A percentile compares a stretch with the other conserved stretches of the same genome.
Conservation (phyloP, 116 monocot genomes). For the Cymodocea nodosa region DNA sequence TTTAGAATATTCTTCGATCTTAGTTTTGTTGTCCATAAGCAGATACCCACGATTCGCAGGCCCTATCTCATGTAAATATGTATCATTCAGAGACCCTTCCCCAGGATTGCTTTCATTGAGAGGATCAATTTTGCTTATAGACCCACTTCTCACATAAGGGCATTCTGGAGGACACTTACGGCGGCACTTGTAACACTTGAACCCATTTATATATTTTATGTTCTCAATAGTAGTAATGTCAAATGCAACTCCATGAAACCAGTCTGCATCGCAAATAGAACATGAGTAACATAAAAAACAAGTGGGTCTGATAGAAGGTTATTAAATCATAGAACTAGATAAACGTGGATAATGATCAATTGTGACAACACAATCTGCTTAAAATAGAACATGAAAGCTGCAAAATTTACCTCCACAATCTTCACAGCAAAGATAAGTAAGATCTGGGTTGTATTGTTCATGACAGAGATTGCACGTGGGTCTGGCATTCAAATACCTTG, state of each 20-base stretch:
- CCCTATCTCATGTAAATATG: neutral
- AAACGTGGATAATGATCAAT: neutral
- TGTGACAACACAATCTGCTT: neutral
- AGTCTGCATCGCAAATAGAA: conserved; percentile 34
- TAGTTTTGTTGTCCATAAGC: neutral
- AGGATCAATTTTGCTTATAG: neutral
- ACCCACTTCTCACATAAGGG: conserved; percentile 10
- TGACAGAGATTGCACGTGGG: conserved; percentile 55
- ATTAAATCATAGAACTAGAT: neutral
- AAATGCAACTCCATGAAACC: conserved; percentile 69
- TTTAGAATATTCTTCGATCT: neutral
- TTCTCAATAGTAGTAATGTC: conserved; percentile 33
- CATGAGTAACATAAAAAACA: neutral
- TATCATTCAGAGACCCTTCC: neutral
- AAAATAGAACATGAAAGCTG: neutral
- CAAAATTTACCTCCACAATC: conserved; percentile 63
- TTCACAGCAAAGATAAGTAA: conserved; percentile 66
- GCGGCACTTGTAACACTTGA: conserved; percentile 59
- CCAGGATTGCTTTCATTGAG: neutral
- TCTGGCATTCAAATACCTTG: conserved; percentile 1
- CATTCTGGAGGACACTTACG: conserved; percentile 28
- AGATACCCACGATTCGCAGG: neutral
- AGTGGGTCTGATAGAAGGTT: neutral
- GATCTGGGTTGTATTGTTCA: conserved; percentile 33
- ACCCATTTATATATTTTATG: conserved; percentile 45